Percentiles rank a stretch among this genome's conserved stretches.
These are phyloP conservation scores for Diversispora epigaea DNA, from an alignment of 192 early-diverging fungal species.

Conservation along the genomic window DNA sequence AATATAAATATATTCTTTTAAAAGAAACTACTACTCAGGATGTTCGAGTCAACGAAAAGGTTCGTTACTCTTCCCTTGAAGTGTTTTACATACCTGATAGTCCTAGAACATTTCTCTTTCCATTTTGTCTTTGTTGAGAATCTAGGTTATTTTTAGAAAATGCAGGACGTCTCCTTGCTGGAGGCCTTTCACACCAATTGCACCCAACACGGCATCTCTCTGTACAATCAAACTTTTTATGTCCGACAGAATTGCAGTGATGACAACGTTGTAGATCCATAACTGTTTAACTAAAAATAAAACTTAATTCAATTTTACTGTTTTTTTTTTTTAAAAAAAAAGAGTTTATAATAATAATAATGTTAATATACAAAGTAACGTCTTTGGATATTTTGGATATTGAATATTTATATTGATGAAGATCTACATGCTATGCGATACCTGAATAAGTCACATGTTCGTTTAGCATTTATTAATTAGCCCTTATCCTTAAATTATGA, in stretches of 20 bases:
- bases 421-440: too few relatives aligned
- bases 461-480: too few relatives aligned
- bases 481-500: too few relatives aligned
- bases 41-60: background rate
- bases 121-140: background rate
- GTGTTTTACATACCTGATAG: background rate
- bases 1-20: too few relatives aligned
- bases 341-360: too few relatives aligned
- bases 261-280: slow-evolving; percentile 28
- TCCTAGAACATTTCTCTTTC: background rate
- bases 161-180: slow-evolving; percentile 18
- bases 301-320: too few relatives aligned
- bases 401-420: too few relatives aligned
- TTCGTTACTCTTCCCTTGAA: slow-evolving; percentile 2
- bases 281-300: background rate
- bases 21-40: background rate
- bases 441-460: too few relatives aligned
- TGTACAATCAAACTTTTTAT: slow-evolving; percentile 32
- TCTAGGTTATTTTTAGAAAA: background rate
- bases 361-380: too few relatives aligned
- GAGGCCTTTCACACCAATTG: slow-evolving; percentile 26
- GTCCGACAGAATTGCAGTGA: slow-evolving; percentile 28
- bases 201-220: slow-evolving; percentile 27
- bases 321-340: too few relatives aligned
- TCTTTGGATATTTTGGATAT: too few relatives aligned